These are phyloP conservation scores for Carnegiea gigantea DNA, from an alignment of 179 eudicot genomes.

Conservation along the genomic window DNA sequence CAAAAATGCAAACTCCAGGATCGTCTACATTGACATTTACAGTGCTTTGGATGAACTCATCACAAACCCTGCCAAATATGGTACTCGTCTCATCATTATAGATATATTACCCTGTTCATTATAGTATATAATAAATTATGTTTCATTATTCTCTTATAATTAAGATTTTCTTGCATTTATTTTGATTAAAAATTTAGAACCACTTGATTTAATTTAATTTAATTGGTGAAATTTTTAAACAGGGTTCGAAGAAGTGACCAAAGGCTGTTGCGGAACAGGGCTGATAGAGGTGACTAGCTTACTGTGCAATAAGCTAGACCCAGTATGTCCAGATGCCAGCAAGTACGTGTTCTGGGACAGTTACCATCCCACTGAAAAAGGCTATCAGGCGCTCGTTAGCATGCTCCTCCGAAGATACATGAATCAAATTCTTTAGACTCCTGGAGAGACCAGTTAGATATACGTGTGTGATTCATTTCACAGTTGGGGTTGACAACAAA, in stretches of 20 bases:
- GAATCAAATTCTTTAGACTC: background rate
- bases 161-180: too few relatives aligned
- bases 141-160: too few relatives aligned
- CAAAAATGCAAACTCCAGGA: slow-evolving; percentile 36
- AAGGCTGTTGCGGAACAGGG: slow-evolving; percentile 83
- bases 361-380: slow-evolving; percentile 66
- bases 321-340: slow-evolving; percentile 47
- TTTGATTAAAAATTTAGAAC: too few relatives aligned
- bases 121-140: too few relatives aligned
- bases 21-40: slow-evolving; percentile 65
- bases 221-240: background rate
- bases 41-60: slow-evolving; percentile 46
- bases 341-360: slow-evolving; percentile 81
- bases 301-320: slow-evolving; percentile 43
- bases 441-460: background rate
- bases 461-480: background rate
- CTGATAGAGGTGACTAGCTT: slow-evolving; percentile 50
- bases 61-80: slow-evolving; percentile 48
- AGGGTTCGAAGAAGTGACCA: slow-evolving; percentile 51
- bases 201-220: background rate
- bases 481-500: background rate
- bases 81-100: slow-evolving; percentile 23
- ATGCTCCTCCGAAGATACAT: slow-evolving; percentile 26
- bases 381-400: slow-evolving; percentile 35
- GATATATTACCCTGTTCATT: background rate